phyloP scores from a whole-genome alignment of 176 grass and related monocot species.

The Ampelocalamus luodianensis region DNA sequence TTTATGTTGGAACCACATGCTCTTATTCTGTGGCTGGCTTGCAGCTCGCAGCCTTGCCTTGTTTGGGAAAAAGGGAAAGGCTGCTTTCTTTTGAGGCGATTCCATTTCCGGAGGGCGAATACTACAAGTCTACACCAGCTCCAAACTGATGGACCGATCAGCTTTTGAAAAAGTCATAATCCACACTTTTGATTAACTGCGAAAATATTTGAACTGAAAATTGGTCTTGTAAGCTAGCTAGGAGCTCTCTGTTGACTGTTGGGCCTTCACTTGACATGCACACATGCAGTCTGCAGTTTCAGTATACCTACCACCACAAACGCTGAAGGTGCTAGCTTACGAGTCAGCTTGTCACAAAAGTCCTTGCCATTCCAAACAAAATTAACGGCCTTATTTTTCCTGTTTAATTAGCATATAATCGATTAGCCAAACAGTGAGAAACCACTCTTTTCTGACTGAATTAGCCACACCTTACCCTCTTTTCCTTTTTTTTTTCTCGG shows the following conservation, averaged over 20 bases:
- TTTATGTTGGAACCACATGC: slow-evolving; percentile 19
- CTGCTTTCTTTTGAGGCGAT: slow-evolving; percentile 37
- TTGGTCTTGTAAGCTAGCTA: not conserved
- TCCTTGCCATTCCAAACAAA: not conserved
- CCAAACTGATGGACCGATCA: not conserved
- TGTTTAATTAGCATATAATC: not conserved
- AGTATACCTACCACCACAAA: no score
- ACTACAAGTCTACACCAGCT: not conserved
- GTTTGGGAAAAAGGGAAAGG: slow-evolving; percentile 2
- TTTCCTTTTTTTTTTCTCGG: not conserved
- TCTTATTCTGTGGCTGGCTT: not conserved
- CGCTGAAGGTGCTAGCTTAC: not conserved
- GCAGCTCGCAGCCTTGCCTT: not conserved
- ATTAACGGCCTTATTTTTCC: not conserved
- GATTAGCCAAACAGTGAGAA: not conserved
- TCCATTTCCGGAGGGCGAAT: slow-evolving; percentile 34
- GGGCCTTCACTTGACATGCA: not conserved
- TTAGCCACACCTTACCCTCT: not conserved
- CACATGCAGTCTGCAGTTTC: not conserved
- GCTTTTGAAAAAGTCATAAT: not conserved
- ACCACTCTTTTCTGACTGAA: not conserved
- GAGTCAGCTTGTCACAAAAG: not conserved
- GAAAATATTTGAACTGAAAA: not conserved
- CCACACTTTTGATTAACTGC: not conserved
- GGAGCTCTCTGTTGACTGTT: not conserved